Base-by-base conservation (phyloP, 2,329 filamentous ascomycete genomes). In the Grosmannia clavigera region DNA sequence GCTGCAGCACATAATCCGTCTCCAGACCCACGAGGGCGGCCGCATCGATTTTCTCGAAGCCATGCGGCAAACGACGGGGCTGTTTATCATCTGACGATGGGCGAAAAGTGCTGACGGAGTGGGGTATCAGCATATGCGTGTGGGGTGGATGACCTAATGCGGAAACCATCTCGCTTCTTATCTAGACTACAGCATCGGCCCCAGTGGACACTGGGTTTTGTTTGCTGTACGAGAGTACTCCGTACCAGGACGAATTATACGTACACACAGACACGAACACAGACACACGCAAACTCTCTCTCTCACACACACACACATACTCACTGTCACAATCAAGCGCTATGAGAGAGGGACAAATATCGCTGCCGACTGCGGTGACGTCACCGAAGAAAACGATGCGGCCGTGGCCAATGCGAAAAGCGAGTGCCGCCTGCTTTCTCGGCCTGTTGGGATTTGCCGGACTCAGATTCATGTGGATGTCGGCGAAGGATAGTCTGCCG, bases 41-140 rank as follows among this genome's bases (percentile, higher is more conserved):
- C 50, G 55, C 12, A 27, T 61, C 7, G 56, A 58, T 33, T n/a
- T 51, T 10, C 22, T 61, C 29, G 59, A 58, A 1, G 59, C 43
- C 14, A 61, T 61, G 56, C 51, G 56, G 6, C 27, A 61, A 40
- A 46, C 55, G 9, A 61, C 59, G 16, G 59, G 59, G 9, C 22
- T 61, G n/a, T 58, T 61, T 29, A 61, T 61, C 51, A 40, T 60
- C 6, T 60, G 43, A 35, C 16, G 38, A 50, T 31, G 31, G 31
- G 31, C 31, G 7, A 7, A 7, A 31, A 31, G 7, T 31, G 31
- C 31, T 31, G 31, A 31, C 31, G 4, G 7, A 27, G 55, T 31
- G 52, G 27, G 54, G 54, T 6, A n/a, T 4, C 3, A 19, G 16
- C 16, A 46, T 46, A 19, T 43, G 40, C 4, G 25, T n/a, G 27